A percentile compares a stretch with the other conserved stretches of the same genome.
phyloP scores from a whole-genome alignment of 106 monocot species.

The Cymbidium sinense region DNA sequence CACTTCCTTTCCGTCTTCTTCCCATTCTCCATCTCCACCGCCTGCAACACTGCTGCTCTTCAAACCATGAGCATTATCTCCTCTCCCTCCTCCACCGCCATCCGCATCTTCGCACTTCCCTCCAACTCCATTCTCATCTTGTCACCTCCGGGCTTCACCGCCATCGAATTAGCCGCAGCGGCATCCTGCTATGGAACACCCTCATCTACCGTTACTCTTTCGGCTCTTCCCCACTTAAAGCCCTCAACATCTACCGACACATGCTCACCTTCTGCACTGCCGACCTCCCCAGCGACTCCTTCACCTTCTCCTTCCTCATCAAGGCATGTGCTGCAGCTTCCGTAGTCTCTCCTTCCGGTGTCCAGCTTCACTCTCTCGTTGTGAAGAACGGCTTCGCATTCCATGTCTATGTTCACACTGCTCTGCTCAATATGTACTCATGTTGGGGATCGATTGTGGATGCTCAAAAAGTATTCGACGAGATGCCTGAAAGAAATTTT shows the following conservation, averaged over 20 bases:
- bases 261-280: slow-evolving; percentile 6
- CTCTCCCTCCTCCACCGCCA: slow-evolving; percentile 25
- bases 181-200: slow-evolving; percentile 38
- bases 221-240: slow-evolving; percentile 32
- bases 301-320: slow-evolving; percentile 57
- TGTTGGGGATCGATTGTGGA: slow-evolving; percentile 28
- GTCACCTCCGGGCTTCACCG: slow-evolving; percentile 28
- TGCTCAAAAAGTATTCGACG: slow-evolving; percentile 41
- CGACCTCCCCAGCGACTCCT: slow-evolving; percentile 26
- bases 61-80: slow-evolving; percentile 15
- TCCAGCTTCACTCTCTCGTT: slow-evolving; percentile 41
- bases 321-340: slow-evolving; percentile 55
- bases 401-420: slow-evolving; percentile 59
- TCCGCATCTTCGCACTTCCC: slow-evolving; percentile 6
- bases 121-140: slow-evolving; percentile 50
- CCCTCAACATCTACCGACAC: slow-evolving; percentile 47
- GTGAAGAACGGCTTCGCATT: slow-evolving; percentile 40
- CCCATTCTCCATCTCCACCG: background rate
- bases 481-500: slow-evolving; percentile 49
- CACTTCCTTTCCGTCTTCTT: background rate
- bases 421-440: slow-evolving; percentile 44
- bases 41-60: background rate
- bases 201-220: slow-evolving; percentile 53
- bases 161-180: background rate
- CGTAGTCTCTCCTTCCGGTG: background rate